phyloP scores from a whole-genome alignment of 495 filamentous ascomycete species.

The Aspergillus mulundensis region DNA sequence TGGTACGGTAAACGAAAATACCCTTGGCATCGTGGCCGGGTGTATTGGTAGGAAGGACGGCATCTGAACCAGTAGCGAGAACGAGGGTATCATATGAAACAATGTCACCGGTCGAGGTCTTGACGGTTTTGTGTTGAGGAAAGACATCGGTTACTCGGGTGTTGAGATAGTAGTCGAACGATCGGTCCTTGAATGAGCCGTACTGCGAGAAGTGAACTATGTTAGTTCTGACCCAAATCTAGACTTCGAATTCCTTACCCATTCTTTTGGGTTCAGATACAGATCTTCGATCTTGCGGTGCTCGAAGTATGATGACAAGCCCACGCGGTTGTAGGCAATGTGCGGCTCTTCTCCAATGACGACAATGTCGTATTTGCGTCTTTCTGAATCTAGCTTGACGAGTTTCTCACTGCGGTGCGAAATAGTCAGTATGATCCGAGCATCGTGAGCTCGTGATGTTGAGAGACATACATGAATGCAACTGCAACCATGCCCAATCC shows the following conservation, averaged over 20 bases:
- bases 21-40: conserved; percentile 83
- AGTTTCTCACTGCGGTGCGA: conserved; percentile 75
- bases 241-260: conserved; percentile 48
- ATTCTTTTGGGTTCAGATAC: conserved; percentile 85
- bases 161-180: conserved; percentile 79
- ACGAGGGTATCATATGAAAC: conserved; percentile 87
- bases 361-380: conserved; percentile 75
- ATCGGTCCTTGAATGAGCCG: conserved; percentile 53
- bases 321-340: conserved; percentile 92
- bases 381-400: conserved; percentile 75
- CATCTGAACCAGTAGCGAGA: conserved; percentile 88
- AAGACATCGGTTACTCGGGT: conserved; percentile 73
- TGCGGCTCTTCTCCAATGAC: conserved; percentile 93
- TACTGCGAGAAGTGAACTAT: conserved; percentile 33
- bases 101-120: conserved; percentile 63
- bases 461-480: conserved; percentile 71
- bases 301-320: conserved; percentile 90
- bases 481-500: conserved; percentile 96
- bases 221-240: background rate
- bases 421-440: background rate
- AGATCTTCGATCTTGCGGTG: conserved; percentile 86
- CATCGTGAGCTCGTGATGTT: background rate
- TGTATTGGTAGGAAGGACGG: conserved; percentile 72
- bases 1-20: conserved; percentile 93
- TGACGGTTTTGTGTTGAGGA: conserved; percentile 58